Evolutionary conservation across 768 basidiomycete genomes (phyloP), one percentile per base, ranked within the genome.

Genomic region (Tylopilus cervinicoccineus): DNA sequence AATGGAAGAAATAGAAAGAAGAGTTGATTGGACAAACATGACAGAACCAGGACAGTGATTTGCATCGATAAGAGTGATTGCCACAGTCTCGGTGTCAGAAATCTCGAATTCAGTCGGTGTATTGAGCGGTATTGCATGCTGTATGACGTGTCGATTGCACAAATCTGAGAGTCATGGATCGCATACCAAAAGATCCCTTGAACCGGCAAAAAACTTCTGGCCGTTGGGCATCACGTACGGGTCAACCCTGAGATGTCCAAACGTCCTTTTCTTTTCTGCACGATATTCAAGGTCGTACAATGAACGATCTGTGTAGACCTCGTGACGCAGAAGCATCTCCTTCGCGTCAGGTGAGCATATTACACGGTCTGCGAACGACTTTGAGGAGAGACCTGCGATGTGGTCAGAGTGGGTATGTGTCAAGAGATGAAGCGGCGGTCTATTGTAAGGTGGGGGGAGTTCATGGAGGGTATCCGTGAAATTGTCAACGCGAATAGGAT

Each of bases 41-140:
- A 92, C 85, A 0, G 93, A 86, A 0, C 94, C 94, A 11, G 92
- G 94, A 63, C 93, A 96, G 64, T 97, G 94, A 60, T 96, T 96
- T 0, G 94, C 94, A 59, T 94, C 89, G 8, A 96, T 66, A 10
- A 88, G 74, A 0, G 92, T 94, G 48, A 96, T 75, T n/a, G n/a
- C 81, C 11, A 95, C 84, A 4, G 62, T 65, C 55, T 84, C 78
- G 8, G 70, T 70, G 20, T 76, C 69, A 5, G 74, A 76, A 16
- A 94, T 63, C 29, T 83, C 78, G 26, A 84, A 72, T 27, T 62
- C 49, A 0, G 80, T 86, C 0, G 92, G 89, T 3, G 75, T 76
- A 49, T 91, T 75, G 44, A 88, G 59, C 0, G 81, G 78, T 37
- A 88, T 56, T 2, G 79, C 56, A 58, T 71, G 75, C 88, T 90